A percentile compares a stretch with the other conserved stretches of the same genome.
phyloP scores from a whole-genome alignment of 805 yeast species.

The Candida wancherniae region DNA sequence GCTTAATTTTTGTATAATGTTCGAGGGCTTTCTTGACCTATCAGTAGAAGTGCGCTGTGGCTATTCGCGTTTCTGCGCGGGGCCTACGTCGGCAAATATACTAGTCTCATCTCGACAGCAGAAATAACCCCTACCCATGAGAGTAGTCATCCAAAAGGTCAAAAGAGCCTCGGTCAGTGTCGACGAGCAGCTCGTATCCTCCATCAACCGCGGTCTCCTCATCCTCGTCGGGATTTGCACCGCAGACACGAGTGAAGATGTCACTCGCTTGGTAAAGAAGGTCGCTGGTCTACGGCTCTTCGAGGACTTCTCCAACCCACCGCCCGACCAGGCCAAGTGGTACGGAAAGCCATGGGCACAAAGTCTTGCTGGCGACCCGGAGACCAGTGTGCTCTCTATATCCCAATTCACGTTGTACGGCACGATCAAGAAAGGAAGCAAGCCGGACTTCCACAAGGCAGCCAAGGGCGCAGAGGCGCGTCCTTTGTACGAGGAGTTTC shows the following conservation, averaged over 20 bases:
- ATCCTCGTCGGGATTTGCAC: conserved; percentile 80
- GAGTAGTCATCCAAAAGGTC: conserved; percentile 86
- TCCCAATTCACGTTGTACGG: conserved; percentile 92
- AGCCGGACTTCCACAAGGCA: conserved; percentile 92
- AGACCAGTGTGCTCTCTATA: conserved; percentile 75
- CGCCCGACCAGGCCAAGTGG: conserved; percentile 39
- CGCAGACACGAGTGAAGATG: conserved; percentile 73
- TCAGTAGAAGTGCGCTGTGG: too few relatives aligned
- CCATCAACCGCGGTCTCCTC: conserved; percentile 72
- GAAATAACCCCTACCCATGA: conserved; percentile 58
- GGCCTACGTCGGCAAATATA: too few relatives aligned
- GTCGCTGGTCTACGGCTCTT: conserved; percentile 64
- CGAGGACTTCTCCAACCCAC: conserved; percentile 50
- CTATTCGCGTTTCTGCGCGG: too few relatives aligned
- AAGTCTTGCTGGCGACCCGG: conserved; percentile 51
- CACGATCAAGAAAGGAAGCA: conserved; percentile 81
- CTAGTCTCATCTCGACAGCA: too few relatives aligned
- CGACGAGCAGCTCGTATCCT: conserved; percentile 61
- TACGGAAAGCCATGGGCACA: conserved; percentile 74
- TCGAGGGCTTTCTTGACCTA: too few relatives aligned
- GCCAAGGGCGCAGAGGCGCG: conserved; percentile 67
- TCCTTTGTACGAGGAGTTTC: conserved; percentile 50
- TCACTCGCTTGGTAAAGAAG: conserved; percentile 62
- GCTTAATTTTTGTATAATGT: too few relatives aligned
- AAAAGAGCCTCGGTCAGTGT: conserved; percentile 87